Percentiles rank a stretch among this genome's conserved stretches.
These are phyloP conservation scores for Kazachstania bromeliacearum DNA, from an alignment of 805 yeast species.

Conservation along the genomic window DNA sequence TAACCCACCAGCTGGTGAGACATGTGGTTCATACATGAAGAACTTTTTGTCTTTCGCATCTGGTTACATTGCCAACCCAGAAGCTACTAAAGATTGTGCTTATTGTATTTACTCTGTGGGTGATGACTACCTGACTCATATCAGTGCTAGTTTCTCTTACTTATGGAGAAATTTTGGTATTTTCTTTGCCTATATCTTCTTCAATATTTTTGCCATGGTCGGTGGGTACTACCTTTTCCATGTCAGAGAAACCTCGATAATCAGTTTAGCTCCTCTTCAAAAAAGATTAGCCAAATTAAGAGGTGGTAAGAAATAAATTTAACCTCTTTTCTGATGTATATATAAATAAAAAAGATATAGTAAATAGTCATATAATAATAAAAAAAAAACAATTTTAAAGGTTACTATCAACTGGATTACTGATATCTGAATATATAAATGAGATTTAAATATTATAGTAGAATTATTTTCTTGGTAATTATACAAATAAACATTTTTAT, in stretches of 20 bases:
- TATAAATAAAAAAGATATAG: no score
- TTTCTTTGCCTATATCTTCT: conserved; percentile 39
- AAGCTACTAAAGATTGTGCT: conserved; percentile 41
- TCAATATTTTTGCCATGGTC: conserved; percentile 35
- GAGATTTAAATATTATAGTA: no score
- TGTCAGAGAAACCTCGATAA: conserved; percentile 6
- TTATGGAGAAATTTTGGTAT: conserved; percentile 56
- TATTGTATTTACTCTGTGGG: conserved; percentile 49
- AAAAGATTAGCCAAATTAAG: no score
- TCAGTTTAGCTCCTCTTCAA: neutral
- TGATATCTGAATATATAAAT: no score
- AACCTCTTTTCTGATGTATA: no score
- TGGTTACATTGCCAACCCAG: conserved; percentile 19
- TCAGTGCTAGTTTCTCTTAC: conserved; percentile 26
- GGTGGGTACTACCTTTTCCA: conserved; percentile 49
- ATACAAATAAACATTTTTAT: no score
- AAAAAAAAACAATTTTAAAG: no score
- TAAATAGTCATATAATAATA: no score
- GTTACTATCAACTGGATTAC: no score
- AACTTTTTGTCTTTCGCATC: conserved; percentile 11
- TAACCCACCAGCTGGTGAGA: conserved; percentile 16
- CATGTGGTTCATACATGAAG: conserved; percentile 20
- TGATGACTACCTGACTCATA: conserved; percentile 39
- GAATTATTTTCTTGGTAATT: no score
- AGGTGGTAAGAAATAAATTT: no score